Evolutionary conservation across 805 yeast species (phyloP).

Genomic region (Zygoascus flipseniorum): DNA sequence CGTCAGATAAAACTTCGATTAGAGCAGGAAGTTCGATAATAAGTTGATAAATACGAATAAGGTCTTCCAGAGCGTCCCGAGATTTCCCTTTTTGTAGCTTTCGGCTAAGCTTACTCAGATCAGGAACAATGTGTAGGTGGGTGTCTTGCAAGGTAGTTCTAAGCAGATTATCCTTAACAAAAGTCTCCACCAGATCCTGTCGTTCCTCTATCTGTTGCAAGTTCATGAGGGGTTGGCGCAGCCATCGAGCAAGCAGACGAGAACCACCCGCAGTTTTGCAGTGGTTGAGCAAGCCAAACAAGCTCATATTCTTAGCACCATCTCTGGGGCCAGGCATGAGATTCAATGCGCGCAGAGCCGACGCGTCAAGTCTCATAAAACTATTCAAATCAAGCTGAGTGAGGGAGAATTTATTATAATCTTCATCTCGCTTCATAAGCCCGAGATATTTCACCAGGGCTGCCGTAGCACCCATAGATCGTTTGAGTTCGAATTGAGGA

Average conservation of each 20-base stretch:
- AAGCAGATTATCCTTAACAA: conserved; percentile 61
- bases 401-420: conserved; percentile 44
- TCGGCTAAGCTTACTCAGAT: conserved; percentile 64
- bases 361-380: conserved; percentile 82
- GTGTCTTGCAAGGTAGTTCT: conserved; percentile 60
- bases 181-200: conserved; percentile 63
- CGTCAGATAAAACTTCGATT: conserved; percentile 38
- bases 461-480: conserved; percentile 54
- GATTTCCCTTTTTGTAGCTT: conserved; percentile 50
- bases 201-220: conserved; percentile 51
- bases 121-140: conserved; percentile 69
- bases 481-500: conserved; percentile 33
- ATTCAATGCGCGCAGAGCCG: conserved; percentile 83
- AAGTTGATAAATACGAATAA: conserved; percentile 79
- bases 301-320: conserved; percentile 46
- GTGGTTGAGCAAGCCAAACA: conserved; percentile 77
- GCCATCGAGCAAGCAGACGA: conserved; percentile 83
- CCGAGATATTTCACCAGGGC: conserved; percentile 66
- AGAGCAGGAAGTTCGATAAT: conserved; percentile 60
- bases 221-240: conserved; percentile 86
- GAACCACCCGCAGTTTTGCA: conserved; percentile 90
- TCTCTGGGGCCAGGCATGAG: conserved; percentile 57
- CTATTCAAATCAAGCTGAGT: conserved; percentile 64
- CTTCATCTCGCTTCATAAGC: conserved; percentile 47
- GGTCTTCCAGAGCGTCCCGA: conserved; percentile 61